Evolutionary conservation across 2,329 filamentous ascomycete genomes (phyloP).

Genomic region (Aspergillus nomiae): DNA sequence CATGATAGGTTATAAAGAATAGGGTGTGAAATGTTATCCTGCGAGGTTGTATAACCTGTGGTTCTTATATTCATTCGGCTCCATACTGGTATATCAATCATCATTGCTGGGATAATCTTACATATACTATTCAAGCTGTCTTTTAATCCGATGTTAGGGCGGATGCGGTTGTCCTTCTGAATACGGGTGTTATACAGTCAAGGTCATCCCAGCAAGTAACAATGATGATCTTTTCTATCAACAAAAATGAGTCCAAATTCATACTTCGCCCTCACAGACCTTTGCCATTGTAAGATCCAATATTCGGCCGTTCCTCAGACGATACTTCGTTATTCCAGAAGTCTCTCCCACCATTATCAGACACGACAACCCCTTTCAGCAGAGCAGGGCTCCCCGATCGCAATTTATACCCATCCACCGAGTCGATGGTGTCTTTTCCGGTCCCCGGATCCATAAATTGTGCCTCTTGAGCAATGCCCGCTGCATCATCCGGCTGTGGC

Average conservation of each 20-base stretch:
- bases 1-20: too few relatives aligned
- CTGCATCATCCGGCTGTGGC: neutral
- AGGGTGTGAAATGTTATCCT: too few relatives aligned
- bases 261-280: neutral
- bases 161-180: too few relatives aligned
- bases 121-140: too few relatives aligned
- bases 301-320: neutral
- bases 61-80: too few relatives aligned
- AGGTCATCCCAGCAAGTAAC: too few relatives aligned
- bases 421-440: neutral
- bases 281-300: neutral
- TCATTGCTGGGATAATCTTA: too few relatives aligned
- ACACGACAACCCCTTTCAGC: neutral
- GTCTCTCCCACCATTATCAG: neutral
- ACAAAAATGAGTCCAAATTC: neutral
- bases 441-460: neutral
- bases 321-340: neutral
- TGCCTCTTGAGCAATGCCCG: neutral
- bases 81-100: too few relatives aligned
- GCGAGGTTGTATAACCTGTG: too few relatives aligned
- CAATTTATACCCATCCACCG: neutral
- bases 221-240: neutral
- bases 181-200: too few relatives aligned
- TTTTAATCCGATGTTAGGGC: too few relatives aligned
- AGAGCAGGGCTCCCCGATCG: neutral